Base-by-base conservation (phyloP, 2,329 filamentous ascomycete species). In the Pestalotiopsis sp. region DNA sequence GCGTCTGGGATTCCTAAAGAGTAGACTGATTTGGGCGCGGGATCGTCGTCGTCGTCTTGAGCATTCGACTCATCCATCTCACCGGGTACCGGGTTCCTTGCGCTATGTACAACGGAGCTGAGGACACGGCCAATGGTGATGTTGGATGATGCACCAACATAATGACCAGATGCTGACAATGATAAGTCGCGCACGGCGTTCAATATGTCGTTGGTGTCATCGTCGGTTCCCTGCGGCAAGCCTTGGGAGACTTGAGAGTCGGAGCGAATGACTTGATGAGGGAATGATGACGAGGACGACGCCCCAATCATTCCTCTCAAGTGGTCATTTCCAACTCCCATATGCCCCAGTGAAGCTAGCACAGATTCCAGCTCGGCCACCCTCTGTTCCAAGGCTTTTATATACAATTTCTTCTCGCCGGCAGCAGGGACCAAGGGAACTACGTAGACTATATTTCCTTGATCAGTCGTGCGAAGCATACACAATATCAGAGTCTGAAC, bases 91-190 rank as follows among this genome's bases (percentile, higher is more conserved):
- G 72, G 67, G 13, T 70, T 67, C 56, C 70, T 72, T 68, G 75
- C 71, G 67, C 74, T 76, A 45, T 74, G 73, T n/a, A 77, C 72
- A 23, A 77, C 74, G 1, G 76, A 77, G 62, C 73, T 75, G 27
- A 77, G 73, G 38, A 77, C 76, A 5, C 76, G 73, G n/a, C 76
- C 76, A 66, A 77, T 77, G 36, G 73, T 76, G 57, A 77, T 77
- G 67, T 77, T 76, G 13, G 75, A 77, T 2, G 75, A 75, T 23
- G 73, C 75, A 5, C 76, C 76, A 11, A 77, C 71, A 58, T 77
- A 77, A 39, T 77, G 74, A 4, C 76, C 76, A 3, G 75, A 77
- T 12, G 76, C 76, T 1, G 75, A 76, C 17, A 77, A 70, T 1
- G 76, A 77, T 9, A 77, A 60, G 49, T 77, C 76, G 56, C 75